Conservation (phyloP, 148 eudicot genomes). For the Camellia granthamiana region DNA sequence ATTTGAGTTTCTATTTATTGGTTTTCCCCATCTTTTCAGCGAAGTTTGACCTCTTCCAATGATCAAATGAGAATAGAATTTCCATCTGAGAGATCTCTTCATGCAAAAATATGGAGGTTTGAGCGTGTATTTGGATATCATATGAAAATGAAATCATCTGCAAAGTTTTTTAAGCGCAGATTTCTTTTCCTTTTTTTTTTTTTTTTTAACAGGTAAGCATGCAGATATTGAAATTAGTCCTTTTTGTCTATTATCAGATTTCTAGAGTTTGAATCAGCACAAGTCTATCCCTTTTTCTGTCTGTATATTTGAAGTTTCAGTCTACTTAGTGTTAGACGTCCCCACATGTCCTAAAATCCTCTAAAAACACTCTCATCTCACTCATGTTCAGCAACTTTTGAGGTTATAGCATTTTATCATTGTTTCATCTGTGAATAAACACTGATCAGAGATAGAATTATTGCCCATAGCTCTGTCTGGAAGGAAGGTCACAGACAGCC, state of each 20-base stretch:
- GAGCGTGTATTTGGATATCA: background rate
- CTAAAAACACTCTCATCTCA: no score
- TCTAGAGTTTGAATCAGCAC: background rate
- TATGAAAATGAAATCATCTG: background rate
- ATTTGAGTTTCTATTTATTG: background rate
- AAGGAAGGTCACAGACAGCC: no score
- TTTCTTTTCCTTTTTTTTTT: no score
- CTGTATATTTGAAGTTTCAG: no score
- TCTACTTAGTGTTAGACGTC: background rate
- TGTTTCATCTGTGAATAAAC: no score
- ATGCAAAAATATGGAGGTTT: background rate
- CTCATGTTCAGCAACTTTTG: no score
- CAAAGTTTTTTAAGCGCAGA: no score
- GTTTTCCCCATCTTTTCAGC: background rate
- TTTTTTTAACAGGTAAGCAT: background rate
- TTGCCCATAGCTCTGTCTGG: no score
- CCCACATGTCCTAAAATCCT: no score
- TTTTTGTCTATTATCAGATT: background rate
- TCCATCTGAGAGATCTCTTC: background rate
- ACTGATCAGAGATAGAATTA: no score
- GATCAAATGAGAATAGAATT: background rate
- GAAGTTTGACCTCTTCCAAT: background rate
- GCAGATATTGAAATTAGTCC: background rate
- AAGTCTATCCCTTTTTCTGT: background rate
- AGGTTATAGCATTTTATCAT: no score